phyloP scores from a whole-genome alignment of 2,329 filamentous ascomycete genomes.

The Xylariaceae sp. region DNA sequence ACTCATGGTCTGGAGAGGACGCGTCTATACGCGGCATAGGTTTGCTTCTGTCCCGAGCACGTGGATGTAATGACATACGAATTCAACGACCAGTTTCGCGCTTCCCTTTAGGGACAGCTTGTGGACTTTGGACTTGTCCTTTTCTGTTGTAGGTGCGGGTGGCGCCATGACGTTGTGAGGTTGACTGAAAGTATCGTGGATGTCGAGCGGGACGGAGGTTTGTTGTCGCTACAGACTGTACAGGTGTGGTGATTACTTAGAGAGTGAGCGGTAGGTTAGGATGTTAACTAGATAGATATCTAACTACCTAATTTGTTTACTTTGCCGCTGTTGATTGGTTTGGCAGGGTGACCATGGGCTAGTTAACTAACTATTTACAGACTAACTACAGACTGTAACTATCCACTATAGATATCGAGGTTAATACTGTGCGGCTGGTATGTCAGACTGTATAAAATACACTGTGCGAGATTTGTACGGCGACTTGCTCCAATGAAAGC shows the following conservation, averaged over 20 bases:
- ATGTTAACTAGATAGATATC: background rate
- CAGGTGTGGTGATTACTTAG: too few relatives aligned
- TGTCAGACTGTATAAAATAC: too few relatives aligned
- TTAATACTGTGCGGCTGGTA: background rate
- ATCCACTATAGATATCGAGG: background rate
- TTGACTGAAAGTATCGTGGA: background rate
- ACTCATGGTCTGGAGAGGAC: background rate
- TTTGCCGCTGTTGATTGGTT: constrained; percentile 17
- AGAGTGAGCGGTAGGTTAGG: too few relatives aligned
- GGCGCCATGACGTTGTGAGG: constrained; percentile 19
- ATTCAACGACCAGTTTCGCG: constrained; percentile 88
- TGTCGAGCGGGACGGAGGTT: background rate
- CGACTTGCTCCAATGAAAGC: too few relatives aligned
- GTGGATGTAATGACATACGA: constrained; percentile 54
- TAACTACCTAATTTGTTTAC: constrained; percentile 24
- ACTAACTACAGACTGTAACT: background rate
- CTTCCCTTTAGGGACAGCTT: constrained; percentile 84
- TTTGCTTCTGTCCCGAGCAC: background rate
- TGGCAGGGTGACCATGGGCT: constrained; percentile 27
- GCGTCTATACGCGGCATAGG: background rate
- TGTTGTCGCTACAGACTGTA: background rate
- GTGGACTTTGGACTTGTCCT: constrained; percentile 82
- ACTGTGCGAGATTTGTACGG: too few relatives aligned
- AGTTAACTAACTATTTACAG: background rate
- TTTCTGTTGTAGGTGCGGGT: constrained; percentile 34